Percentiles rank a stretch among this genome's conserved stretches.
Evolutionary conservation across 148 eudicot genomes (phyloP).

Genomic region (Silene latifolia): DNA sequence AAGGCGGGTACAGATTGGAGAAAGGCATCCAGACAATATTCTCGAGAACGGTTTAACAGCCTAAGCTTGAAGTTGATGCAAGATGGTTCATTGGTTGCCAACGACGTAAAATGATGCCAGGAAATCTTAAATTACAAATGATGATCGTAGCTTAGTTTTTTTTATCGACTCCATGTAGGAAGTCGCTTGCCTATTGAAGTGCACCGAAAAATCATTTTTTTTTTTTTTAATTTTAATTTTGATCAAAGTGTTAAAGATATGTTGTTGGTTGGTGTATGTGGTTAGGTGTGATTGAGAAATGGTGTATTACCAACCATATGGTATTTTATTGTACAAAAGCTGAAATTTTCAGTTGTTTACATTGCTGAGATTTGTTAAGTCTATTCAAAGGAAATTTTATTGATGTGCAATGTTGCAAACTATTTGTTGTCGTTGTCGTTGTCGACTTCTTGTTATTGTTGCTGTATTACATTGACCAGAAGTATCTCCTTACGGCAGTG

Average conservation of each 20-base stretch:
- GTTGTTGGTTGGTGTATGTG: no score
- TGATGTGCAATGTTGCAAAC: not conserved
- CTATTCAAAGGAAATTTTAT: not conserved
- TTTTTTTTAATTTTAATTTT: constrained; percentile 7
- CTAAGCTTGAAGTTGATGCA: constrained; percentile 65
- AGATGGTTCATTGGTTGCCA: constrained; percentile 51
- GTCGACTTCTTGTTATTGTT: no score
- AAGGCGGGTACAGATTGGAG: constrained; percentile 90
- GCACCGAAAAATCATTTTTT: constrained; percentile 3
- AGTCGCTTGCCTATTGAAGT: constrained; percentile 2
- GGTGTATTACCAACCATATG: no score
- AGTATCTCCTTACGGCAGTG: no score
- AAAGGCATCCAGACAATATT: constrained; percentile 79
- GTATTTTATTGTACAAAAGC: constrained; percentile 21
- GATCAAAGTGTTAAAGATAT: not conserved
- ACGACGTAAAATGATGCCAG: constrained; percentile 43
- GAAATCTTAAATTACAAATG: not conserved
- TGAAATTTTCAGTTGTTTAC: constrained; percentile 13
- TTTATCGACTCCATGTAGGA: not conserved
- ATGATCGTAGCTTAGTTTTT: constrained; percentile 7
- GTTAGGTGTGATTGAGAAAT: no score
- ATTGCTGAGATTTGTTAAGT: constrained; percentile 22
- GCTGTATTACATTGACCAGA: no score
- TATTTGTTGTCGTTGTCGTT: constrained; percentile 5
- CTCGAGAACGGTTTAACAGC: constrained; percentile 72